Base-by-base conservation (phyloP, 2,329 filamentous ascomycete genomes). In the Hortaea werneckii region DNA sequence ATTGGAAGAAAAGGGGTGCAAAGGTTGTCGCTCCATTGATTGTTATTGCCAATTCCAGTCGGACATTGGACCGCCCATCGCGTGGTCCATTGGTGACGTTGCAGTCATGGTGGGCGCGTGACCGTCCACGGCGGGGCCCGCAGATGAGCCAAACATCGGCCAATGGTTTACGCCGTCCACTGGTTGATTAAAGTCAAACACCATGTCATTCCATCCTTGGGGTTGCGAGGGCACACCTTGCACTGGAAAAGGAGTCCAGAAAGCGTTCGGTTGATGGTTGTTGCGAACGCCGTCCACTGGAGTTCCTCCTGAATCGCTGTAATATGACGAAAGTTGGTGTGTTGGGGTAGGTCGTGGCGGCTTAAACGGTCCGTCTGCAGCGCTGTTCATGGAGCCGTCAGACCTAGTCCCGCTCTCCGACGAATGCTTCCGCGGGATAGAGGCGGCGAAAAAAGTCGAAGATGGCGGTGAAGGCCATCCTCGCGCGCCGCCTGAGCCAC, bases 201-300 rank as follows among this genome's bases (percentile, higher is more conserved):
- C 50, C 10, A 45, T 20, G 41, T 44, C 38, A 44, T 39, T 39
- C 29, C 47, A 42, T 9, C 28, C 12, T 49, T 49, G n/a, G 39
- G 43, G 11, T 47, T 51, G 5, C 28, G 64, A 61, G 2, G 68
- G 67, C 6, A 65, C 63, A 42, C 60, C 64, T 45, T 69, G 58
- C 2, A 63, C 62, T 1, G 63, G 61, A 9, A 70, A 65, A 0
- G 68, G 67, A 9, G 65, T 66, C 68, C 64, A 66, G 49, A 63
- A 65, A 2, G 53, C 45, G 9, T 53, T 49, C 46, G 59, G 56
- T 6, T 44, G 46, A 37, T 55, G 50, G 7, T 34, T 38, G 4
- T 47, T 42, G 39, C 59, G 55, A 13, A 58, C 32, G 20, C 20
- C 20, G 32, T 35, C 32, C 9, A 9, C n/a, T 9, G 9, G 8